A percentile compares a stretch with the other conserved stretches of the same genome.
Conservation (phyloP, 345 rosid genomes). For the Brassica juncea region DNA sequence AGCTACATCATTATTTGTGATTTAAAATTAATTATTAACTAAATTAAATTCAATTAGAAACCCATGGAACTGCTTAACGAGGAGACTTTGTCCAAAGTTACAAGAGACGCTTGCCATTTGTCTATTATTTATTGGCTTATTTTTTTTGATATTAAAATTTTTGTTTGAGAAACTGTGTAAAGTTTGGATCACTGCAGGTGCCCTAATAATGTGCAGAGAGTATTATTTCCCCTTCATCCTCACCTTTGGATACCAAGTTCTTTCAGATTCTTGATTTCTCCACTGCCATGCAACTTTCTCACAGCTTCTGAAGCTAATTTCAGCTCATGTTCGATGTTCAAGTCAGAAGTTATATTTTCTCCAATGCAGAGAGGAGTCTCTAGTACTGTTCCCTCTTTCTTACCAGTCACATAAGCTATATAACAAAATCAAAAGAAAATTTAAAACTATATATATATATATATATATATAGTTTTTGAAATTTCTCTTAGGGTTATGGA, state of each 20-base stretch:
- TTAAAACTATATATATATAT: too few relatives aligned
- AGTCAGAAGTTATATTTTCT: slow-evolving; percentile 9
- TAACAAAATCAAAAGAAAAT: not conserved
- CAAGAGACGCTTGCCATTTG: too few relatives aligned
- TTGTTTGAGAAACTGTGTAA: too few relatives aligned
- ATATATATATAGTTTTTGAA: not conserved
- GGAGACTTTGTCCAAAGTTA: too few relatives aligned
- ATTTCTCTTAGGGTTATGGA: not conserved
- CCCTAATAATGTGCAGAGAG: not conserved
- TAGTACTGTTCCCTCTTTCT: slow-evolving; percentile 47
- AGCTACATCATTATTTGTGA: too few relatives aligned
- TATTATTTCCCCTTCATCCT: not conserved
- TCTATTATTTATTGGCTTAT: too few relatives aligned
- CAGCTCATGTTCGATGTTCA: slow-evolving; percentile 47
- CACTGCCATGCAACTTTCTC: slow-evolving; percentile 18
- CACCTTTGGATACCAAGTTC: slow-evolving; percentile 48
- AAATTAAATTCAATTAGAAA: too few relatives aligned
- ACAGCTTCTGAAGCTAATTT: slow-evolving; percentile 38
- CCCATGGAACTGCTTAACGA: too few relatives aligned
- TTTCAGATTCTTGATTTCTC: slow-evolving; percentile 36
- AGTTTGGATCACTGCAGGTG: too few relatives aligned
- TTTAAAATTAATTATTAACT: too few relatives aligned
- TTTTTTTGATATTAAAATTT: too few relatives aligned
- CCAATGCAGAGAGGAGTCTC: slow-evolving; percentile 37
- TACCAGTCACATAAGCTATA: slow-evolving; percentile 66